Conservation (phyloP, 2,329 filamentous ascomycete genomes). For the Metarhizium anisopliae region DNA sequence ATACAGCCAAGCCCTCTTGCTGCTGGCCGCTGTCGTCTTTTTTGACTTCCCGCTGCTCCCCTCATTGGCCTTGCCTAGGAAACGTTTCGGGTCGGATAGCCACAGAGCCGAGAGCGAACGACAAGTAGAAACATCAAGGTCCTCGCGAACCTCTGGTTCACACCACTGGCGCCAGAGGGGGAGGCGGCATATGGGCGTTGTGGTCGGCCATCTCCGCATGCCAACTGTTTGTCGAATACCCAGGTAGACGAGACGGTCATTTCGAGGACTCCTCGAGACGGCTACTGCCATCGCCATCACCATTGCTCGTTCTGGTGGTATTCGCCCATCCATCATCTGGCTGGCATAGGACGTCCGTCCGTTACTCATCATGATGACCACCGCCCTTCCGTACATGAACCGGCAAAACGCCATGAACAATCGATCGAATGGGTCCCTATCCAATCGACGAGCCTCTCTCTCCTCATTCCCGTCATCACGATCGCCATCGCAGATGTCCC, state of each 20-base stretch:
- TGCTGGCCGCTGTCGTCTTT: neutral
- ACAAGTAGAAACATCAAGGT: neutral
- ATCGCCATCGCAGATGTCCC: constrained; percentile 49
- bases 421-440: constrained; percentile 21
- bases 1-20: constrained; percentile 9
- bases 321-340: neutral
- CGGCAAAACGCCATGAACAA: constrained; percentile 28
- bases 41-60: neutral
- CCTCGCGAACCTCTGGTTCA: neutral
- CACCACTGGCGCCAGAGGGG: neutral
- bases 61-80: neutral
- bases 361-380: constrained; percentile 23
- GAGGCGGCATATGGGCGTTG: neutral
- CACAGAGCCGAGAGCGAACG: constrained; percentile 1
- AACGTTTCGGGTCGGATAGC: constrained; percentile 1
- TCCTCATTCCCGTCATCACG: constrained; percentile 55
- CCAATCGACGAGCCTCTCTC: constrained; percentile 43
- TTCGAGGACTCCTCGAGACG: too few relatives aligned
- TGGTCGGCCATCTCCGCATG: neutral
- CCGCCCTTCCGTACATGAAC: constrained; percentile 32
- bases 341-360: neutral
- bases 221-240: neutral
- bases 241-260: neutral
- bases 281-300: too few relatives aligned
- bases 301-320: neutral